Conservation (phyloP, 2,329 filamentous ascomycete species). For the Aureobasidium pullulans region DNA sequence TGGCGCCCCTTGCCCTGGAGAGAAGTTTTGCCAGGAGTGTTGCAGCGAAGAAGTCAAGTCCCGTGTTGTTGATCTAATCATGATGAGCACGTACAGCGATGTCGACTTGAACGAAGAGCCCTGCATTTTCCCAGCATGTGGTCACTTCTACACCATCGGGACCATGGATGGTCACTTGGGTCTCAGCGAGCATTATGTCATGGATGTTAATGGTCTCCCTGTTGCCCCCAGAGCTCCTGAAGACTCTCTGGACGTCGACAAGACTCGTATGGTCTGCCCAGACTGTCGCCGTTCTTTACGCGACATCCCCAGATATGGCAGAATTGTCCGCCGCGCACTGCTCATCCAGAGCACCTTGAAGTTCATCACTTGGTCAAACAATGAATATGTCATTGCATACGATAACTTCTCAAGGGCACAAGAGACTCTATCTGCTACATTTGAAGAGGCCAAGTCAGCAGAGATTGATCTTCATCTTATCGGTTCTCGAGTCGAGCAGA, state of each 20-base stretch:
- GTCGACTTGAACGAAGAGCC: slow-evolving; percentile 53
- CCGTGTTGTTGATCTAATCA: slow-evolving; percentile 50
- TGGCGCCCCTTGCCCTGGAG: slow-evolving; percentile 53
- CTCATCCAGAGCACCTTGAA: slow-evolving; percentile 59
- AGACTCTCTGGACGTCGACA: slow-evolving; percentile 43
- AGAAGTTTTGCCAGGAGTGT: slow-evolving; percentile 52
- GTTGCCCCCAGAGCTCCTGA: slow-evolving; percentile 29
- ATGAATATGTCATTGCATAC: slow-evolving; percentile 15
- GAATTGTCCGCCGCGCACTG: slow-evolving; percentile 52
- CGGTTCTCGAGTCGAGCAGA: background rate
- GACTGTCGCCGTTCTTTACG: slow-evolving; percentile 53
- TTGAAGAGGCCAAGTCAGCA: background rate
- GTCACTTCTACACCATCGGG: slow-evolving; percentile 54
- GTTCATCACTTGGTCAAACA: slow-evolving; percentile 50
- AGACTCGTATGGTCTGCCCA: slow-evolving; percentile 47
- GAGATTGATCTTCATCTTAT: background rate
- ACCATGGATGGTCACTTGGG: slow-evolving; percentile 56
- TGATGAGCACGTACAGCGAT: slow-evolving; percentile 48
- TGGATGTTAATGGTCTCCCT: slow-evolving; percentile 27
- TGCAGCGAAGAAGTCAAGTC: slow-evolving; percentile 37
- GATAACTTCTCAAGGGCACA: background rate
- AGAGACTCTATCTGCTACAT: background rate
- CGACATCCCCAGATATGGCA: slow-evolving; percentile 53
- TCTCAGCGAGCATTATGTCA: slow-evolving; percentile 44
- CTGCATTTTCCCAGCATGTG: slow-evolving; percentile 55